Conservation (phyloP, 192 early-diverging fungal species). For the Coemansia sp. region DNA sequence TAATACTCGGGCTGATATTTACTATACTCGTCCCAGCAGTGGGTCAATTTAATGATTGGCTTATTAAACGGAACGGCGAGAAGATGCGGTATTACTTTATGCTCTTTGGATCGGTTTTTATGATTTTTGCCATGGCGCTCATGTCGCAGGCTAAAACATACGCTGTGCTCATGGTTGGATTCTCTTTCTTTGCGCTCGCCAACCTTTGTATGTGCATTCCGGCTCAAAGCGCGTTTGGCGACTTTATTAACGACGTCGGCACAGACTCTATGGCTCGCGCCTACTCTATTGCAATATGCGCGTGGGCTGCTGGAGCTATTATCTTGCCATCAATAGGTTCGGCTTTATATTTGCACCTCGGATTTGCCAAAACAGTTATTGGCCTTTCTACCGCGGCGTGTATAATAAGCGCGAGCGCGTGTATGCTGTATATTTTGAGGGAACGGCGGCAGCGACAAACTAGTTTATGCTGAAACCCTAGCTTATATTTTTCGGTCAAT, state of each 20-base stretch:
- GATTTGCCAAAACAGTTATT: conserved; percentile 25
- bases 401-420: conserved; percentile 11
- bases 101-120: conserved; percentile 16
- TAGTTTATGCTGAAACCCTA: too few species aligned
- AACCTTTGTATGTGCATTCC: conserved; percentile 33
- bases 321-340: conserved; percentile 28
- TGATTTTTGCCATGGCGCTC: conserved; percentile 8
- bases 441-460: background rate
- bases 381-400: conserved; percentile 5
- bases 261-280: conserved; percentile 29
- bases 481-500: too few species aligned
- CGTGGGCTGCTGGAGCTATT: conserved; percentile 33
- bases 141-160: conserved; percentile 25
- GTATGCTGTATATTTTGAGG: background rate
- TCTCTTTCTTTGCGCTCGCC: conserved; percentile 20
- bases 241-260: conserved; percentile 23
- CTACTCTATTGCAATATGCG: conserved; percentile 15
- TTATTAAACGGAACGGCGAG: conserved; percentile 21
- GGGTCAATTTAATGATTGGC: conserved; percentile 21
- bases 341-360: conserved; percentile 18
- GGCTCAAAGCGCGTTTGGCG: conserved; percentile 40
- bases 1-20: conserved; percentile 29
- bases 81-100: conserved; percentile 24
- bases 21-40: conserved; percentile 14
- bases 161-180: conserved; percentile 29